A percentile compares a stretch with the other conserved stretches of the same genome.
These are phyloP conservation scores for Plasmodium gonderi DNA, from an alignment of 169 alveolate genomes.

Conservation along the genomic window DNA sequence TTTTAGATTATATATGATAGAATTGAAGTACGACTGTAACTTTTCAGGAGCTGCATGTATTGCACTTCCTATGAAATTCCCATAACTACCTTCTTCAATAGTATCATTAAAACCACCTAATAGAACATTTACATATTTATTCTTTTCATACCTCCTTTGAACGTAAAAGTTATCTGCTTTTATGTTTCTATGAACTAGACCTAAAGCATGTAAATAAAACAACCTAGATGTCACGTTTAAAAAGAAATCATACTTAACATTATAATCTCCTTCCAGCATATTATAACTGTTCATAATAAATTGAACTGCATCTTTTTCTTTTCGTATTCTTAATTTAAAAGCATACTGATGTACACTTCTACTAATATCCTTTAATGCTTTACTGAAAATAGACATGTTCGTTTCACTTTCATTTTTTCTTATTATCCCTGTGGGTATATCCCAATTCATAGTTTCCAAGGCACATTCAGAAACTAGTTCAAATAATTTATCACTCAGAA, in stretches of 20 bases:
- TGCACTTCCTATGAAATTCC: conserved; percentile 38
- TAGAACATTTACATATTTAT: background rate
- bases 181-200: conserved; percentile 38
- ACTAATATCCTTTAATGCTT: background rate
- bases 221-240: conserved; percentile 24
- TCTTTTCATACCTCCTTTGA: background rate
- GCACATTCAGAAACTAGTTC: conserved; percentile 40
- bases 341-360: conserved; percentile 30
- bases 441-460: conserved; percentile 31
- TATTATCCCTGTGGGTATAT: conserved; percentile 49
- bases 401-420: conserved; percentile 23
- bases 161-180: conserved; percentile 33
- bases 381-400: conserved; percentile 17
- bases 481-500: conserved; percentile 26
- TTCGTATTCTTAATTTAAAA: conserved; percentile 16
- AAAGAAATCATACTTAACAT: conserved; percentile 39
- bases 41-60: conserved; percentile 50
- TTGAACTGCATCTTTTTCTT: conserved; percentile 5
- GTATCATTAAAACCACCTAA: conserved; percentile 12
- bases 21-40: conserved; percentile 21
- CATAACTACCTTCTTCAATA: conserved; percentile 47
- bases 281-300: conserved; percentile 7
- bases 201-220: conserved; percentile 36
- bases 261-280: background rate
- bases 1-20: conserved; percentile 27